Percentiles rank a stretch among this genome's conserved stretches.
Conservation (phyloP, 768 basidiomycete species). For the Collybiopsis luxurians region DNA sequence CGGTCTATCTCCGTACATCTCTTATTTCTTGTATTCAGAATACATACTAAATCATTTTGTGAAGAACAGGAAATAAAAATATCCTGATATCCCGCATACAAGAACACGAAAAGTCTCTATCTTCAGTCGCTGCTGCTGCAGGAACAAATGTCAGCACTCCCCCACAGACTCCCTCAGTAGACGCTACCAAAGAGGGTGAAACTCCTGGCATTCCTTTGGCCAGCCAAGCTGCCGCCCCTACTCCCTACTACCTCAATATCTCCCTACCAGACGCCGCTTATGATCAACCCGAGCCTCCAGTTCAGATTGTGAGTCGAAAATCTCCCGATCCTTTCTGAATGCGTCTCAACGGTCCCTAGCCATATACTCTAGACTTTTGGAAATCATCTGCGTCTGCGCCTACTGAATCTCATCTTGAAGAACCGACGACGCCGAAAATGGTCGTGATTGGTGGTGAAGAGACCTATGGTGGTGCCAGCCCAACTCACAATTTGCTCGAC, state of each 20-base stretch:
- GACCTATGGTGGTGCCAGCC: conserved; percentile 34
- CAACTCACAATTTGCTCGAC: conserved; percentile 33
- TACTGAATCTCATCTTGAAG: conserved; percentile 9
- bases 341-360: conserved; percentile 25
- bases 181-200: conserved; percentile 27
- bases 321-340: neutral
- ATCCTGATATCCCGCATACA: conserved; percentile 52
- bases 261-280: conserved; percentile 55
- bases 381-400: conserved; percentile 29
- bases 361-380: conserved; percentile 47
- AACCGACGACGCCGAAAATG: conserved; percentile 37
- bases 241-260: conserved; percentile 41
- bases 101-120: conserved; percentile 40
- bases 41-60: conserved; percentile 8
- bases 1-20: conserved; percentile 52
- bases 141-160: conserved; percentile 12
- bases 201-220: conserved; percentile 43
- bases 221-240: conserved; percentile 20
- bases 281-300: conserved; percentile 37
- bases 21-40: conserved; percentile 1
- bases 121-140: conserved; percentile 17
- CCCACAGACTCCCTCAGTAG: conserved; percentile 22
- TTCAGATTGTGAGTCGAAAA: conserved; percentile 57
- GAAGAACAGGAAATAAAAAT: conserved; percentile 59
- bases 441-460: conserved; percentile 40